A percentile compares a stretch with the other conserved stretches of the same genome.
Conservation (phyloP, 495 filamentous ascomycete genomes). For the Hyaloscypha finlandica region DNA sequence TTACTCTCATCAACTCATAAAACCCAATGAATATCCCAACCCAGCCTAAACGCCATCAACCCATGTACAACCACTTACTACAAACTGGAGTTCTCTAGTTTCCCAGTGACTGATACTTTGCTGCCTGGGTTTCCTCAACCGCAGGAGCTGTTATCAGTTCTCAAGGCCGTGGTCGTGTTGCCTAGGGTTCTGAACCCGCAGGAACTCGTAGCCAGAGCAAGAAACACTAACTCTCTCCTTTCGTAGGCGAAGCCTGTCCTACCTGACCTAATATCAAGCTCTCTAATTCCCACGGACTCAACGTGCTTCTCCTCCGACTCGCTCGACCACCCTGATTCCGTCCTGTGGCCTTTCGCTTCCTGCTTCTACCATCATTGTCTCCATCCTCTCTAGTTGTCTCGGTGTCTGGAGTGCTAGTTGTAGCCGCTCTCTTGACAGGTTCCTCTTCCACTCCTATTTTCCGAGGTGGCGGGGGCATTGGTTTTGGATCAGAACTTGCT, state of each 20-base stretch:
- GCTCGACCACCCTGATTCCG: conserved; percentile 34
- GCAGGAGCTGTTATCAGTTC: neutral
- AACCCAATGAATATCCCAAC: neutral
- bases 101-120: neutral
- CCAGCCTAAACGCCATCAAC: neutral
- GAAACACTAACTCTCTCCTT: conserved; percentile 5
- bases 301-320: conserved; percentile 65
- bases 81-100: neutral
- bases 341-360: conserved; percentile 28
- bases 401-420: conserved; percentile 37
- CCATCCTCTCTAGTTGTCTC: conserved; percentile 41
- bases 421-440: conserved; percentile 42
- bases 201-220: too few relatives aligned
- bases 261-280: conserved; percentile 51
- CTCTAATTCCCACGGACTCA: conserved; percentile 72
- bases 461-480: conserved; percentile 18
- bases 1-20: neutral
- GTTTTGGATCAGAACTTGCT: neutral
- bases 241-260: conserved; percentile 9
- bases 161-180: too few relatives aligned
- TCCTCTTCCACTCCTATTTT: neutral
- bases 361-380: conserved; percentile 41
- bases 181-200: too few relatives aligned
- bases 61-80: neutral
- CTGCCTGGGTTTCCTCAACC: too few relatives aligned